Conservation (phyloP, 371 early-diverging fungal species). For the Mortierella sp. region DNA sequence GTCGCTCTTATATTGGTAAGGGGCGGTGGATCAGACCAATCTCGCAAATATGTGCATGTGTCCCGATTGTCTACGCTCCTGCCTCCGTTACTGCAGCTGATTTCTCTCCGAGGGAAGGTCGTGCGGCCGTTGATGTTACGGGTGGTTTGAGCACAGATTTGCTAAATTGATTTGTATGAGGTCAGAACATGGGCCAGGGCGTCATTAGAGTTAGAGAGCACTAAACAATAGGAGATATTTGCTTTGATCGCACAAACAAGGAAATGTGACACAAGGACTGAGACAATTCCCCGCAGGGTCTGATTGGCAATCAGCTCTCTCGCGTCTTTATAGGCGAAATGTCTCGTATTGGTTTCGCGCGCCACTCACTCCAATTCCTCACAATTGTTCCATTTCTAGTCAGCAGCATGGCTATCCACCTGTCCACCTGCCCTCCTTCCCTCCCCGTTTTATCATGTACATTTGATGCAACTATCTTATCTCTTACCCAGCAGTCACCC, state of each 20-base stretch:
- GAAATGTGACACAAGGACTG: neutral
- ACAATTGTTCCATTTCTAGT: constrained; percentile 2
- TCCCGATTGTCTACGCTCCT: constrained; percentile 4
- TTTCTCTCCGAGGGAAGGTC: constrained; percentile 10
- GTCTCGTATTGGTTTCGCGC: constrained; percentile 11
- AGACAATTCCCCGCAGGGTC: constrained; percentile 27
- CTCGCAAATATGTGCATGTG: constrained; percentile 15
- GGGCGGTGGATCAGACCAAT: constrained; percentile 18
- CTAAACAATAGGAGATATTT: constrained; percentile 4
- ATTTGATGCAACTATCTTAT: neutral
- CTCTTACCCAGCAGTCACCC: neutral
- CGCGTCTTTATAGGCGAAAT: constrained; percentile 7
- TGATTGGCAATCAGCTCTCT: constrained; percentile 11
- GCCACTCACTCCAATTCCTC: neutral
- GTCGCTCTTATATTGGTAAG: constrained; percentile 14
- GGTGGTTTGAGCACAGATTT: constrained; percentile 9
- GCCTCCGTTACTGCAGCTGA: constrained; percentile 6
- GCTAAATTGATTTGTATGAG: constrained; percentile 8
- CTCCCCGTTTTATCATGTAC: neutral
- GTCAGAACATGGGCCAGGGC: constrained; percentile 8
- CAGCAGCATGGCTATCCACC: neutral
- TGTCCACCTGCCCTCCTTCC: neutral
- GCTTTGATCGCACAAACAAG: neutral
- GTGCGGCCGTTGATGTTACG: neutral
- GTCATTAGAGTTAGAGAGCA: neutral